Evolutionary conservation across 805 yeast genomes (phyloP).

Genomic region (Kurtzmaniella fragi): DNA sequence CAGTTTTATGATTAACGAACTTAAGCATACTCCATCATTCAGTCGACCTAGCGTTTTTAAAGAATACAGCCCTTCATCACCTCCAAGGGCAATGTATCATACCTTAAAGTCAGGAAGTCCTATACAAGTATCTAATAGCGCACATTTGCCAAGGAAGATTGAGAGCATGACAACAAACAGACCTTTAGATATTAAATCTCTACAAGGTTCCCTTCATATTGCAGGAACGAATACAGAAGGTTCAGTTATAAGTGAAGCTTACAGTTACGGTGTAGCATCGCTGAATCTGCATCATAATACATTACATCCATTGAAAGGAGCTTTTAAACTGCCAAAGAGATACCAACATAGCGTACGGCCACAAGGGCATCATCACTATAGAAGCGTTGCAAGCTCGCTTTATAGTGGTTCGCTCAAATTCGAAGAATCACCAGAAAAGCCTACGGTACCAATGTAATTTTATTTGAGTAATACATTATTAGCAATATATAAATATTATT

Average conservation of each 20-base stretch:
- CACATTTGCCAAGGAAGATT: background rate
- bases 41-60: no score
- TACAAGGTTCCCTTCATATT: constrained; percentile 3
- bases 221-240: constrained; percentile 1
- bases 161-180: background rate
- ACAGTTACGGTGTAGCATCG: no score
- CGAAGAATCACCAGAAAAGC: background rate
- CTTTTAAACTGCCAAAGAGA: no score
- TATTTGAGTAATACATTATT: no score
- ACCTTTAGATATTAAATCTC: constrained; percentile 4
- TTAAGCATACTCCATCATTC: background rate
- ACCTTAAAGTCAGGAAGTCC: background rate
- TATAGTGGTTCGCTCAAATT: constrained; percentile 1
- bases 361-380: no score
- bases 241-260: no score
- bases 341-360: no score
- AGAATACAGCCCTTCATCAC: no score
- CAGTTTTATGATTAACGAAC: constrained; percentile 10
- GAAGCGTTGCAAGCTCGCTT: background rate
- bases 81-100: background rate
- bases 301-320: no score
- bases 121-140: background rate
- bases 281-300: no score
- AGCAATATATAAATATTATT: no score
- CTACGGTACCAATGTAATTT: no score